Conservation (phyloP, 2,329 filamentous ascomycete genomes). For the Cladosporium colombiae region DNA sequence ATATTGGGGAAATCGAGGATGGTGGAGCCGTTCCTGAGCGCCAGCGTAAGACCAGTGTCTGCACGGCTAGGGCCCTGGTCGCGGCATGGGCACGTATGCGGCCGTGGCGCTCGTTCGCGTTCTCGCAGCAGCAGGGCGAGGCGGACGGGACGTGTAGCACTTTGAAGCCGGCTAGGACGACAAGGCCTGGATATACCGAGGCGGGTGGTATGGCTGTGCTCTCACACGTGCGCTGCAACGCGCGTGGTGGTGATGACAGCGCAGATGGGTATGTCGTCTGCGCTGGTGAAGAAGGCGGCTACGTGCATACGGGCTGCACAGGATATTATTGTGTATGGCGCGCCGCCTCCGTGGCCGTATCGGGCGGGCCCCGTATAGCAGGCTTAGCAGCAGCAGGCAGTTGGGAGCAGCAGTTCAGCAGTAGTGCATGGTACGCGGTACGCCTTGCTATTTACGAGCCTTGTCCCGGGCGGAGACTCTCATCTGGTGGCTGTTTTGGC, state of each 20-base stretch:
- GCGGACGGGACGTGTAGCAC: background rate
- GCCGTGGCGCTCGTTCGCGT: constrained; percentile 2
- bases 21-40: constrained; percentile 14
- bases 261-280: background rate
- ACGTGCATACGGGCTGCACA: background rate
- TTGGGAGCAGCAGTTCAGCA: background rate
- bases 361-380: constrained; percentile 2
- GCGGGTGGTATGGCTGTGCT: background rate
- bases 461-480: constrained; percentile 1
- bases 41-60: constrained; percentile 15
- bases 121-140: background rate
- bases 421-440: background rate
- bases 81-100: constrained; percentile 6
- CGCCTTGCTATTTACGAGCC: constrained; percentile 15
- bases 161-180: background rate
- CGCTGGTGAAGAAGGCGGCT: constrained; percentile 15
- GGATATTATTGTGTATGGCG: background rate
- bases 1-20: constrained; percentile 10
- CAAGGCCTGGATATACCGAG: background rate
- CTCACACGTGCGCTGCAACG: background rate
- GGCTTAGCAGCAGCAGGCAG: background rate
- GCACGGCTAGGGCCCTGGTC: constrained; percentile 5
- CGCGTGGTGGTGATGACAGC: constrained; percentile 8
- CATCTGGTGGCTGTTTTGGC: background rate
- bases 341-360: constrained; percentile 7